Evolutionary conservation across 2,329 filamentous ascomycete genomes (phyloP), one percentile per base, ranked within the genome.

Genomic region (Nigrospora sphaerica): DNA sequence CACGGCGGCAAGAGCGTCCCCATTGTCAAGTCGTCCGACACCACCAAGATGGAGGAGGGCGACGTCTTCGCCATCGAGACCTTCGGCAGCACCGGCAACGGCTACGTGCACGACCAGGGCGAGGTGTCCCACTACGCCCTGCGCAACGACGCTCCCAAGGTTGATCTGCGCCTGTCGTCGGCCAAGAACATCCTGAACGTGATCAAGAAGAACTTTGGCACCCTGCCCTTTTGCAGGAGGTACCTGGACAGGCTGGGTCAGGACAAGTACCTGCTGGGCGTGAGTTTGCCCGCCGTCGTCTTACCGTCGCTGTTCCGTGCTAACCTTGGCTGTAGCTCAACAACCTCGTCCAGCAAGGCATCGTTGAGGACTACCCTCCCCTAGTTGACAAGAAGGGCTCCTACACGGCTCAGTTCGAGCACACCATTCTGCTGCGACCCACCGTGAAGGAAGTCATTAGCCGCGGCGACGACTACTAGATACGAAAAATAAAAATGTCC

Each of bases 21-120:
- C 0, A 95, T 96, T 59, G 89, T 96, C 53, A 95, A 95, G 73
- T 85, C 82, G 52, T 80, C 80, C 51, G 88, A 95, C 60, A 81
- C 85, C 64, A 95, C 89, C 45, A 95, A 95, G 77, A 97, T 97
- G 92, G 91, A 96, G 70, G 92, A 96, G 69, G 90, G 90, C 36
- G 91, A 97, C 62, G 83, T 90, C 18, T 97, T 95, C 65, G 91
- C 91, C 54, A 95, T 96, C 57, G 91, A 97, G 72, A 96, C 92
- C 0, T 96, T 97, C 65, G 91, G 91, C 50, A 93, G 86, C 64
- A 96, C 92, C 18, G 92, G 91, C 52, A 91, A 88, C 63, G 92
- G 90, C 54, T 86, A 88, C 61, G 87, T 95, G 46, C 74, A 81
- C 54, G 90, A 96, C 60, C 88, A 95, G 68, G 86, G 89, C 68